phyloP scores from a whole-genome alignment of 2,329 filamentous ascomycete species.

The Penicillium crustosum region DNA sequence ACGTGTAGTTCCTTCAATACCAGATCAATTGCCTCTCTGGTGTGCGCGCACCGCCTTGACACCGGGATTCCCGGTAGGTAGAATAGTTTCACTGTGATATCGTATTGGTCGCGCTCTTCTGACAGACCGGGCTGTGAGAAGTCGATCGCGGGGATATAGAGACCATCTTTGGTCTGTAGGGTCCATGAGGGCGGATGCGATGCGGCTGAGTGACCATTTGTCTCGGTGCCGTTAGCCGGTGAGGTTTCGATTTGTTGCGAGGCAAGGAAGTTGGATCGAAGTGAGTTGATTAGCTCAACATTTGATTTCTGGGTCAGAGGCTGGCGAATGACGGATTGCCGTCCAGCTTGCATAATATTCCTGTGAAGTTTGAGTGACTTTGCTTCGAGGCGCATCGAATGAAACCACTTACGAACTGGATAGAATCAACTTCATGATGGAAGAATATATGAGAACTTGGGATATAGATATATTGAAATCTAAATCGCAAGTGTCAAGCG shows the following conservation, averaged over 20 bases:
- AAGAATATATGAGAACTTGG: conserved; percentile 6
- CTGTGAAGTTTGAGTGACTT: conserved; percentile 37
- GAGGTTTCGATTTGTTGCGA: conserved; percentile 61
- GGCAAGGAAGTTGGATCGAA: conserved; percentile 77
- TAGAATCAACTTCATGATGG: conserved; percentile 77
- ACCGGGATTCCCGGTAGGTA: conserved; percentile 73
- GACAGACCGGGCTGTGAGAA: conserved; percentile 68
- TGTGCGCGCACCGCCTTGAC: conserved; percentile 66
- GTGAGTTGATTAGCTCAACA: conserved; percentile 83
- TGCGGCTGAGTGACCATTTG: conserved; percentile 14
- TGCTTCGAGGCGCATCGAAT: conserved; percentile 2
- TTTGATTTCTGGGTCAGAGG: conserved; percentile 80
- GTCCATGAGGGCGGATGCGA: conserved; percentile 62
- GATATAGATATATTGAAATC: background rate
- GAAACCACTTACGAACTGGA: conserved; percentile 71
- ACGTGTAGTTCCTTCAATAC: conserved; percentile 79
- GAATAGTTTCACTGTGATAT: conserved; percentile 94
- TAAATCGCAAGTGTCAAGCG: background rate
- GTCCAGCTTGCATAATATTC: conserved; percentile 82
- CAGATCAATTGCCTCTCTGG: conserved; percentile 73
- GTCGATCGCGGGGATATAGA: conserved; percentile 78
- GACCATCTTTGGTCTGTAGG: conserved; percentile 55
- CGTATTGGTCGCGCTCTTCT: conserved; percentile 82
- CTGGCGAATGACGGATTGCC: conserved; percentile 79
- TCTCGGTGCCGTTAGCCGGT: conserved; percentile 23